phyloP scores from a whole-genome alignment of 2,329 filamentous ascomycete genomes.

The Phaeoacremonium minimum region DNA sequence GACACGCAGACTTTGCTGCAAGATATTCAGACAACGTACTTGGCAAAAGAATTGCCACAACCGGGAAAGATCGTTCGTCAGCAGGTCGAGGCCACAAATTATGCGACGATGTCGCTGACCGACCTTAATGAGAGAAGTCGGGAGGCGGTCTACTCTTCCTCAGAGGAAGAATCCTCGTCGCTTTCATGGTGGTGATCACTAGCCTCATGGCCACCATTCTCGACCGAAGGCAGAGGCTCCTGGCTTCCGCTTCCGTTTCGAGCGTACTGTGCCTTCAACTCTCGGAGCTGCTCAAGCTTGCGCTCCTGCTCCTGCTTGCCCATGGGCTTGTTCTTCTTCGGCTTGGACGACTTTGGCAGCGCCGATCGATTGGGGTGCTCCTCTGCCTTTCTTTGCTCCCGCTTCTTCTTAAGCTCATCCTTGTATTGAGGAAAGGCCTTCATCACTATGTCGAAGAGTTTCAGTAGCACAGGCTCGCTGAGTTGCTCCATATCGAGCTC shows the following conservation, averaged over 20 bases:
- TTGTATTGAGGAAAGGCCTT: conserved; percentile 31
- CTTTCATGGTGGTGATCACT: conserved; percentile 34
- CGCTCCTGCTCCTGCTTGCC: conserved; percentile 67
- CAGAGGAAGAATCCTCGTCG: conserved; percentile 53
- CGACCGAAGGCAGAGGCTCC: conserved; percentile 33
- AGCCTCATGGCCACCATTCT: conserved; percentile 22
- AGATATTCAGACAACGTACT: too few relatives aligned
- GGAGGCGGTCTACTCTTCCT: conserved; percentile 29
- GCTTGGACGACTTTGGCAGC: conserved; percentile 36
- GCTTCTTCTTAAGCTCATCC: conserved; percentile 24
- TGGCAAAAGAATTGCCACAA: too few relatives aligned
- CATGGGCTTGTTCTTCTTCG: conserved; percentile 76
- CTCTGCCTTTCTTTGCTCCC: conserved; percentile 17
- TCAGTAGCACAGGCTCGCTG: conserved; percentile 49
- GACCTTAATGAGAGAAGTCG: too few relatives aligned
- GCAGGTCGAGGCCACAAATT: too few relatives aligned
- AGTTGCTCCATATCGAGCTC: conserved; percentile 57
- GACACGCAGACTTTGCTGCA: too few relatives aligned
- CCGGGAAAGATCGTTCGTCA: too few relatives aligned
- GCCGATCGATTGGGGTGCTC: conserved; percentile 9
- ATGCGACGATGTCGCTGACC: too few relatives aligned
- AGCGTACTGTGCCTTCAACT: conserved; percentile 49
- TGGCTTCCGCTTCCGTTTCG: conserved; percentile 42
- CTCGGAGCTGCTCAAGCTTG: conserved; percentile 59
- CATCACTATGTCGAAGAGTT: conserved; percentile 41